phyloP scores from a whole-genome alignment of 1,139 yeast species.

The Taphrina populina region DNA sequence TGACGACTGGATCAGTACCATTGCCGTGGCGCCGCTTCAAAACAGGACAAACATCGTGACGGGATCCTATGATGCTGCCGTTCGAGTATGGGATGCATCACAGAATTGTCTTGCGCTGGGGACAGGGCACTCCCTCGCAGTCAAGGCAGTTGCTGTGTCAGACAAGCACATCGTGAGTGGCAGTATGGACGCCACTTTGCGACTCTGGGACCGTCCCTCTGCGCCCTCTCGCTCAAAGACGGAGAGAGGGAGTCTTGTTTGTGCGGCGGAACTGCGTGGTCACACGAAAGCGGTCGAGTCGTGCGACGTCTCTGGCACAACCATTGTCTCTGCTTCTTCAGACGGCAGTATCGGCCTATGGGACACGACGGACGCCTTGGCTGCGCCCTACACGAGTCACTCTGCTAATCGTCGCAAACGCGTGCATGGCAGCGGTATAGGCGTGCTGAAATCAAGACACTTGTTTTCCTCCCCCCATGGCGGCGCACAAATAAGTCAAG shows the following conservation, averaged over 20 bases:
- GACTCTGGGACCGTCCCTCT: slow-evolving; percentile 88
- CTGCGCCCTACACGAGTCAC: slow-evolving; percentile 1
- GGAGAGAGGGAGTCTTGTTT: slow-evolving; percentile 51
- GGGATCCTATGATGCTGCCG: slow-evolving; percentile 93
- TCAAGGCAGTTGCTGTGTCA: slow-evolving; percentile 84
- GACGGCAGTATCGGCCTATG: slow-evolving; percentile 26
- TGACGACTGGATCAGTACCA: slow-evolving; percentile 93
- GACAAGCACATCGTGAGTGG: slow-evolving; percentile 66
- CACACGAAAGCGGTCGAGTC: slow-evolving; percentile 24
- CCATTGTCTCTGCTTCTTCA: slow-evolving; percentile 20
- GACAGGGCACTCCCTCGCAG: slow-evolving; percentile 79
- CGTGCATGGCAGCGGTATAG: slow-evolving; percentile 23
- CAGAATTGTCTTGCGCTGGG: slow-evolving; percentile 47
- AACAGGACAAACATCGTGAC: slow-evolving; percentile 57
- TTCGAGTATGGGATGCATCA: slow-evolving; percentile 69
- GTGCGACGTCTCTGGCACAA: slow-evolving; percentile 16
- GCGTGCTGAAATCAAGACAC: slow-evolving; percentile 25
- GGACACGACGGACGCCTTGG: slow-evolving; percentile 23
- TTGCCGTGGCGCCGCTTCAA: slow-evolving; percentile 52
- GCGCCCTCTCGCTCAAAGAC: slow-evolving; percentile 51
- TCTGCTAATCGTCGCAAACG: slow-evolving; percentile 21
- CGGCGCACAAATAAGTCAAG: slow-evolving; percentile 8
- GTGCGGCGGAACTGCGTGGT: slow-evolving; percentile 21
- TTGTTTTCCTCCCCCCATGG: slow-evolving; percentile 15
- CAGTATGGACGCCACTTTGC: slow-evolving; percentile 83